phyloP scores from a whole-genome alignment of 352 stramenopile species.

The Thraustotheca clavata region DNA sequence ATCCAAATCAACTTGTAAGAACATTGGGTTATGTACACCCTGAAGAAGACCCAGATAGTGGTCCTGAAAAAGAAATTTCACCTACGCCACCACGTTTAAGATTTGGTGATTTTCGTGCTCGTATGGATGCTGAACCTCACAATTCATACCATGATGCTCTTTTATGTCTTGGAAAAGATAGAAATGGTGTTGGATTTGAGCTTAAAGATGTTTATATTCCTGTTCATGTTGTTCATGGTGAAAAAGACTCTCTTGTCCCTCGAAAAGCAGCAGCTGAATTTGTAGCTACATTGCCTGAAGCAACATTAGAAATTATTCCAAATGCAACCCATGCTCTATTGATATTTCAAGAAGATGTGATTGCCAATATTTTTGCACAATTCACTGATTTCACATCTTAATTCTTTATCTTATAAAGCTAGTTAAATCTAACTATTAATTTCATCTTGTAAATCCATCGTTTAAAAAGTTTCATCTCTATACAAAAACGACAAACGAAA shows the following conservation, averaged over 20 bases:
- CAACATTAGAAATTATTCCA: background rate
- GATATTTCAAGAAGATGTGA: slow-evolving; percentile 15
- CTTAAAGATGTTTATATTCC: background rate
- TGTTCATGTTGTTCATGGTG: slow-evolving; percentile 11
- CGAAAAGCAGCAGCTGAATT: slow-evolving; percentile 14
- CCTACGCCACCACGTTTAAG: background rate
- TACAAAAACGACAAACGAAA: too few species aligned
- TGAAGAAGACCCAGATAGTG: background rate
- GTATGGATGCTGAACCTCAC: slow-evolving; percentile 12
- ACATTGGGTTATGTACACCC: background rate
- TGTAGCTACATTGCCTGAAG: background rate
- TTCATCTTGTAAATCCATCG: too few species aligned
- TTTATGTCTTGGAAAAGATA: slow-evolving; percentile 11
- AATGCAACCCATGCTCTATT: slow-evolving; percentile 5
- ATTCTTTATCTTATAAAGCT: background rate
- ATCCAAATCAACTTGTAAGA: background rate
- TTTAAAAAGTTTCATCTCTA: too few species aligned
- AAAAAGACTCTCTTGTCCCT: slow-evolving; percentile 8
- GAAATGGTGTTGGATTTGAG: slow-evolving; percentile 4
- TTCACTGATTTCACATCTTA: background rate
- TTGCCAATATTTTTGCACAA: slow-evolving; percentile 10
- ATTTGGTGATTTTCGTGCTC: slow-evolving; percentile 8
- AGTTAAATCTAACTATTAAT: background rate
- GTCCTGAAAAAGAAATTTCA: background rate
- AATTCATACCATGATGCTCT: slow-evolving; percentile 18